Evolutionary conservation across 2,329 filamentous ascomycete genomes (phyloP), one percentile per base, ranked within the genome.

Genomic region (Ophiostoma pallidulum): DNA sequence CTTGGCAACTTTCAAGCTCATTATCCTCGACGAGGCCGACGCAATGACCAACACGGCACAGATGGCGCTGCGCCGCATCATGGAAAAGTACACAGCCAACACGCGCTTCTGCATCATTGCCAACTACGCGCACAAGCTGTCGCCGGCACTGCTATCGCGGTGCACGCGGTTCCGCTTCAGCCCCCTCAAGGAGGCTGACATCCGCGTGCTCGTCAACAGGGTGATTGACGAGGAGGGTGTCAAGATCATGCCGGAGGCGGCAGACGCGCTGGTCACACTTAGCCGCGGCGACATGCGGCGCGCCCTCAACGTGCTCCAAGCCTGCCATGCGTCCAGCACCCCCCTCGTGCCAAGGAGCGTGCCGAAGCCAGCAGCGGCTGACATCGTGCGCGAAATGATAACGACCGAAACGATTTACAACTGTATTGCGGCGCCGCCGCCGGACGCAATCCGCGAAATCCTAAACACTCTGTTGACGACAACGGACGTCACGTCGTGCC

Each of bases 31-130:
- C 65, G 92, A 98, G 71, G 92, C 92, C n/a, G 92, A 98, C 64
- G 92, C 92, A 46, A 98, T 98, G 92, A 98, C 92, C n/a, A 85
- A 87, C 46, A 94, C 91, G 0, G 92, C 92, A 6, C 92, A 98
- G 67, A 98, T 98, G 91, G 92, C 92, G 0, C 72, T 98, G 47
- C 79, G 92, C 53, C 75, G 92, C 41, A 97, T 98, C 61, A 98
- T 98, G 92, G 92, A 98, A 63, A 95, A 95, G 69, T 98, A 98
- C 70, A 98, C 92, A 1, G 86, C 86, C 51, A 98, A 98, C 69
- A 96, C 92, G 3, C 77, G 92, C 45, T 98, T 98, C 69, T 97
- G 91, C 69, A 88, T 98, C 62, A 97, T 98, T 58, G 92, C 92
- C 58, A 98, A 98, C 68, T 98, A 98, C 66, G 92, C 92, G 26